A percentile compares a stretch with the other conserved stretches of the same genome.
These are phyloP conservation scores for Orbilia blumenaviensis DNA, from an alignment of 2,329 filamentous ascomycete species.

Conservation along the genomic window DNA sequence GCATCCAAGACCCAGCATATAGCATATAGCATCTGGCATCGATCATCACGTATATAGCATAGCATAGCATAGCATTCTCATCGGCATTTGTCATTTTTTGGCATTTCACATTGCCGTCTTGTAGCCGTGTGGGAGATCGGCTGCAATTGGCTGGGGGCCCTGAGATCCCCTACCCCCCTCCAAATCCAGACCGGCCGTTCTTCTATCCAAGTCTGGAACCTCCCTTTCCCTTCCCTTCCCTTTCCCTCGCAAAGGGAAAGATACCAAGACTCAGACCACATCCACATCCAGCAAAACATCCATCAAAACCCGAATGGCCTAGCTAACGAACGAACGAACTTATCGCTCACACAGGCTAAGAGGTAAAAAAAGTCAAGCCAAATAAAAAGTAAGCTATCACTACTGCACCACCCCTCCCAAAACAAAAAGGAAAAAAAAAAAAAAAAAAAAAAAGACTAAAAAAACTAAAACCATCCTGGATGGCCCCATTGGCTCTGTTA, in stretches of 20 bases:
- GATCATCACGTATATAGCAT: no score
- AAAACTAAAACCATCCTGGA: conserved; percentile 37
- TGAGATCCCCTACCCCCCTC: neutral
- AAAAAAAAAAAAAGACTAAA: no score
- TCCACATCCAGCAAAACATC: neutral
- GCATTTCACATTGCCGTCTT: no score
- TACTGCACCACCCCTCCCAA: conserved; percentile 1
- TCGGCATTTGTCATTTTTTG: no score
- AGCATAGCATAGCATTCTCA: neutral
- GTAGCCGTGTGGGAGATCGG: neutral
- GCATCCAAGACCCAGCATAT: no score
- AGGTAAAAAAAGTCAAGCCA: no score
- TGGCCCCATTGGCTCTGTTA: conserved; percentile 31
- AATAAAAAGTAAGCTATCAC: conserved; percentile 4
- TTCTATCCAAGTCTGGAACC: conserved; percentile 7
- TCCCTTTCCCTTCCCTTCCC: neutral
- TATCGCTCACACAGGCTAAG: no score
- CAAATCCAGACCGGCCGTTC: neutral
- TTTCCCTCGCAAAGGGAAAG: no score
- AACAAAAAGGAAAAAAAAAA: no score
- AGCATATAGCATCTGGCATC: neutral
- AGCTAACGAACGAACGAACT: neutral
- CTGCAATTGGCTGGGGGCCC: conserved; percentile 2
- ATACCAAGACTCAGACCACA: conserved; percentile 3
- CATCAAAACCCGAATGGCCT: no score